Conservation (phyloP, 2,329 filamentous ascomycete species). For the Tolypocladium inflatum region DNA sequence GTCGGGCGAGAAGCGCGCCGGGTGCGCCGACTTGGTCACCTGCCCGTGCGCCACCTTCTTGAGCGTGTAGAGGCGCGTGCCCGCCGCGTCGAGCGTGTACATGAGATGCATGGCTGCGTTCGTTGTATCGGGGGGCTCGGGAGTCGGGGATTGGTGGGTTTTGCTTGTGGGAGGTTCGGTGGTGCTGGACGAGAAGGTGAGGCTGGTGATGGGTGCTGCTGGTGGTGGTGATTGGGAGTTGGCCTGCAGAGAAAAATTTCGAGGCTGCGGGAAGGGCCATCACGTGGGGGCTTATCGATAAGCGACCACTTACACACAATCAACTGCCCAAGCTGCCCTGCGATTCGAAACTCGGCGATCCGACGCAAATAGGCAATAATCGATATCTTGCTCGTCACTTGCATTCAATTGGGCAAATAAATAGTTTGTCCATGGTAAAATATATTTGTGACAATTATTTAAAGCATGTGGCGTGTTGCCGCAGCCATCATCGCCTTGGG, state of each 20-base stretch:
- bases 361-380: too few species aligned
- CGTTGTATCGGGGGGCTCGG: too few species aligned
- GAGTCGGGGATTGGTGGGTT: conserved; percentile 2
- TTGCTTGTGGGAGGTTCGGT: neutral
- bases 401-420: too few species aligned
- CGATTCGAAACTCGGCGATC: too few species aligned
- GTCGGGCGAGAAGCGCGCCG: conserved; percentile 92
- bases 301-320: neutral
- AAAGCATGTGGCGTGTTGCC: too few species aligned
- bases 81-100: conserved; percentile 76
- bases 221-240: too few species aligned
- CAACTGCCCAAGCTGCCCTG: too few species aligned
- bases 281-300: conserved; percentile 12
- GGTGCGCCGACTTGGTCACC: conserved; percentile 93
- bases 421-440: too few species aligned
- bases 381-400: too few species aligned
- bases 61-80: conserved; percentile 89
- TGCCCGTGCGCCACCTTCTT: conserved; percentile 79
- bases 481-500: too few species aligned
- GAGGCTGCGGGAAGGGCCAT: neutral
- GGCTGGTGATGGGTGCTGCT: neutral
- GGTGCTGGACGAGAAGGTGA: neutral
- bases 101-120: conserved; percentile 45
- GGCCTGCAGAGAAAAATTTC: conserved; percentile 2
- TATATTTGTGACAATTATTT: too few species aligned